Base-by-base conservation (phyloP, 2,329 filamentous ascomycete species). In the Septoria petroselini region DNA sequence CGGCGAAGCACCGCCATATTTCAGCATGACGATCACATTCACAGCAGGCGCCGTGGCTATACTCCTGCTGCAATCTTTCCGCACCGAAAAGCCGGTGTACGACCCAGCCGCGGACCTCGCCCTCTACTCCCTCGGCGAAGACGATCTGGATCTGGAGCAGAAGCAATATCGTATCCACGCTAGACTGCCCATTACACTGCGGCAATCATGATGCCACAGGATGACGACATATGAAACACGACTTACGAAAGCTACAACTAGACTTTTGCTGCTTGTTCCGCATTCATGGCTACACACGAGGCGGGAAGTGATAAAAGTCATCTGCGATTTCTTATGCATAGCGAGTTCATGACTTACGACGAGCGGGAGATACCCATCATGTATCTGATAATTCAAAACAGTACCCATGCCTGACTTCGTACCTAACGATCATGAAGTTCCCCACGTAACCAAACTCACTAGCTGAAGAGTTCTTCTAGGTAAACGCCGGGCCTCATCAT, bases 81-180 rank as follows among this genome's bases (percentile, higher is more conserved):
- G 15, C 35, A 15, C 15, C 11, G 11, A 6, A 12, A 14, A 9
- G 11, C 43, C 33, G 18, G 17, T 8, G 12, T 46, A 46, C 11
- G 43, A 46, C 29, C 43, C 43, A 11, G 43, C 43, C 30, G 43
- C 34, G 4, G 31, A 46, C 4, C 34, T 46, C 5, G 34, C 17
- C 15, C 14, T 21, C 4, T 37, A 27, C 23, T 25, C 43, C 14
- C 23, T 15, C 7, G 14, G 30, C 5, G 17, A 29, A 15, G 43
- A 46, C 43, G 43, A 46, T n/a, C 14, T 46, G 14, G 43, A 46
- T 8, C 19, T 46, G 21, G 43, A 46, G 43, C 43, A 46, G 17
- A 39, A 39, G 23, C 34, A 21, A 3, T 38, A 30, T 11, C 43
- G 12, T 15, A 46, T 2, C 12, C 14, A 9, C 14, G 5, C 11